Evolutionary conservation across 805 yeast species (phyloP).

Genomic region (Metschnikowia vanudenii): DNA sequence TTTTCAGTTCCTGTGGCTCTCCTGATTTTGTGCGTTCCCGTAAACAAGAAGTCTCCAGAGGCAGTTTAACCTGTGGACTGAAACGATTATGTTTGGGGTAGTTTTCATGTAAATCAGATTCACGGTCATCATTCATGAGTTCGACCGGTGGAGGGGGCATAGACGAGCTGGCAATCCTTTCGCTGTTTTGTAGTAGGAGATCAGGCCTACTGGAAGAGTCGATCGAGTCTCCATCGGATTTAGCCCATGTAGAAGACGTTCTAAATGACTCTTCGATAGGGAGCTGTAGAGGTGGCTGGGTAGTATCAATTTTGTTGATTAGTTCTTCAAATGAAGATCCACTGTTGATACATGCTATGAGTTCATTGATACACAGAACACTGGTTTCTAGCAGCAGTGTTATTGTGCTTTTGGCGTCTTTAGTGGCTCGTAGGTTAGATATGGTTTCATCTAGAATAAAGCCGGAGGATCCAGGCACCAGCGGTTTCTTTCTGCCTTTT

Average conservation of each 20-base stretch:
- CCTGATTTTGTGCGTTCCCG: too few relatives aligned
- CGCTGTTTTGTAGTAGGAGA: slow-evolving; percentile 11
- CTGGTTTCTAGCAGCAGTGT: slow-evolving; percentile 8
- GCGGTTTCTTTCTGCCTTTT: slow-evolving; percentile 21
- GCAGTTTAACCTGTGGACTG: too few relatives aligned
- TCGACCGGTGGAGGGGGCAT: background rate
- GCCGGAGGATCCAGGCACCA: slow-evolving; percentile 52
- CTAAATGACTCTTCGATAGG: slow-evolving; percentile 7
- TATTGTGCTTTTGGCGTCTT: slow-evolving; percentile 34
- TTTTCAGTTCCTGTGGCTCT: too few relatives aligned
- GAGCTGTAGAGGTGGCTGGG: slow-evolving; percentile 27
- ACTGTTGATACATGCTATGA: slow-evolving; percentile 21
- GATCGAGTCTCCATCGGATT: slow-evolving; percentile 5
- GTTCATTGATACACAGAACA: slow-evolving; percentile 9
- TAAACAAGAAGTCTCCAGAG: too few relatives aligned
- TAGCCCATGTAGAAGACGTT: slow-evolving; percentile 4
- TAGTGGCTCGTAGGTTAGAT: slow-evolving; percentile 31
- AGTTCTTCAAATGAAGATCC: slow-evolving; percentile 42
- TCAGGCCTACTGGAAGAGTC: slow-evolving; percentile 9
- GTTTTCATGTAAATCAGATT: background rate
- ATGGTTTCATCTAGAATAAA: slow-evolving; percentile 46
- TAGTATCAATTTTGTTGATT: slow-evolving; percentile 38
- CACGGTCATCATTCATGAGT: background rate
- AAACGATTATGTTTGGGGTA: too few relatives aligned
- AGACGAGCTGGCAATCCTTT: slow-evolving; percentile 1